These are phyloP conservation scores for Amaranthus hypochondriacus DNA, from an alignment of 148 eudicot genomes.

Conservation along the genomic window DNA sequence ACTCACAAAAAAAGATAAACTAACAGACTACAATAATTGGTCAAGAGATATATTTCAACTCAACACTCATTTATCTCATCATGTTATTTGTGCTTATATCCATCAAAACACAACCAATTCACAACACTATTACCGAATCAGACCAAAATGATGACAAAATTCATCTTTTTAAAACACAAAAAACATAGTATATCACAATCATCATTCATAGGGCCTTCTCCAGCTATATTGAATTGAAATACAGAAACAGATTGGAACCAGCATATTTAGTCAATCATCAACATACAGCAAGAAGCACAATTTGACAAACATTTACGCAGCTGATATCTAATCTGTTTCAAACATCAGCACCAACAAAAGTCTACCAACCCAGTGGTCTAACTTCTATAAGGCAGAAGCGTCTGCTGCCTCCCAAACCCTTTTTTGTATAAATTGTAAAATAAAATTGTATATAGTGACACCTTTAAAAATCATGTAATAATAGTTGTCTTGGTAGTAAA, in stretches of 20 bases:
- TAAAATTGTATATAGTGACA: too few species aligned
- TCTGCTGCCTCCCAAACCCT: too few species aligned
- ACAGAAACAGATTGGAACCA: background rate
- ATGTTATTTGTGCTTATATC: background rate
- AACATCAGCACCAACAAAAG: background rate
- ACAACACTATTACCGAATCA: background rate
- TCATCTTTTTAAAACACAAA: background rate
- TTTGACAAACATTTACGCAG: background rate
- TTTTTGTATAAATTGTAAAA: too few species aligned
- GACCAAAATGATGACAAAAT: background rate
- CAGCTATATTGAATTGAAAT: background rate
- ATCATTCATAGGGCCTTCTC: background rate
- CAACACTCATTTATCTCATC: background rate
- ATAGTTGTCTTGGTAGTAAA: too few species aligned
- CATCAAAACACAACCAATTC: background rate
- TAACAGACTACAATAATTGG: background rate
- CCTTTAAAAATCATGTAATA: too few species aligned
- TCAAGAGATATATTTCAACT: background rate
- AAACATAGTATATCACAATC: background rate
- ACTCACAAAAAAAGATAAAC: background rate
- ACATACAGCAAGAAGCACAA: background rate
- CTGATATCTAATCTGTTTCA: background rate
- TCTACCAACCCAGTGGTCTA: too few species aligned
- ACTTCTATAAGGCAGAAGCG: too few species aligned
- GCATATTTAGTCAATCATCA: background rate